Evolutionary conservation across 75 land plant species (phyloP), one percentile per base, ranked within the genome.

Genomic region (Ceratopteris richardii): DNA sequence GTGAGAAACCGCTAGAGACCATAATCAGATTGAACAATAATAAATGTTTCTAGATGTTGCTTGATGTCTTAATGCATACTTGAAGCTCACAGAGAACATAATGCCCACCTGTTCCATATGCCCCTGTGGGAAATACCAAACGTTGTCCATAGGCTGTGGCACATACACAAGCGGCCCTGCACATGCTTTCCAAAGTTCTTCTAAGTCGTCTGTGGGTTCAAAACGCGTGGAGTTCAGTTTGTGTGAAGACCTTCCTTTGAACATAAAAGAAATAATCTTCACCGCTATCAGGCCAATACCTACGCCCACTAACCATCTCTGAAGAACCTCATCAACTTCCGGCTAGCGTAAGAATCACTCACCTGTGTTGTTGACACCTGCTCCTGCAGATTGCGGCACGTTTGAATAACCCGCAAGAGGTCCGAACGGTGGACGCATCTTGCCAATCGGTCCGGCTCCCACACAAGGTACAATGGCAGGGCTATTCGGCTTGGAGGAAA

Each of bases 111-210:
- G 88, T 56, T 85, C 84, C 62, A 85, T 81, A 29, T 85, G 88
- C 43, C 88, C 88, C 25, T 85, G 84, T 2, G 79, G 84, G 42
- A 84, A 84, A 58, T 84, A 84, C 37, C 64, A 80, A 25, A 84
- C 88, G 13, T 62, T 65, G 42, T 85, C 88, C 5, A 80, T 75
- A 5, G 66, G 54, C 24, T 72, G 65, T 16, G 84, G 84, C 20
- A 85, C 71, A 0, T 61, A 78, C 0, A 85, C 88, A 14, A 85
- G 71, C 7, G 84, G 88, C 43, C 84, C 84, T 25, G 84, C 88
- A 57, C 82, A 85, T 0, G 84, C 84, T 61, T 85, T 79, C 88
- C 84, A 85, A 0, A 81, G 52, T 40, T 81, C 84, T 29, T 62
- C 73, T 27, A 56, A 17, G 56, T 44, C 16, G 36, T 63, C 14